Percentiles rank a stretch among this genome's conserved stretches.
Evolutionary conservation across 83 land plant species (phyloP).

Genomic region (Thuja plicata): DNA sequence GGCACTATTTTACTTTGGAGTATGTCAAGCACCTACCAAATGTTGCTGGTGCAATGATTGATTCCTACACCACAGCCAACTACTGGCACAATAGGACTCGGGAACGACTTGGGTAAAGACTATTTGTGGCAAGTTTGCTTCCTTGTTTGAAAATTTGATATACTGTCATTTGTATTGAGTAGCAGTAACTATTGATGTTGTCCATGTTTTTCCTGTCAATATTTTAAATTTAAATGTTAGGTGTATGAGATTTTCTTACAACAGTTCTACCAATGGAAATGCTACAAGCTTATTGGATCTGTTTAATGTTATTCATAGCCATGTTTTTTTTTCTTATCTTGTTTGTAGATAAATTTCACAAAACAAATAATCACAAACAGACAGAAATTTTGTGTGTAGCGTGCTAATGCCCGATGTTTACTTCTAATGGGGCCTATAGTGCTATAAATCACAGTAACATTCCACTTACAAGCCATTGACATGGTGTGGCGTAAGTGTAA

Average conservation of each 20-base stretch:
- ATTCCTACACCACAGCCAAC: conserved; percentile 75
- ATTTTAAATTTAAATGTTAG: background rate
- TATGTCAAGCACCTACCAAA: conserved; percentile 84
- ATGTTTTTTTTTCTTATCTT: background rate
- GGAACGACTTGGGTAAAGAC: conserved; percentile 64
- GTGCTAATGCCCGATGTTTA: background rate
- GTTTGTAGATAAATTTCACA: background rate
- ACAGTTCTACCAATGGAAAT: background rate
- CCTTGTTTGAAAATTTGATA: background rate
- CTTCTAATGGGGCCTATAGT: background rate
- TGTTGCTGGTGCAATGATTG: conserved; percentile 94
- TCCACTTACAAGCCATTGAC: too few relatives aligned
- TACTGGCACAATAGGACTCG: conserved; percentile 87
- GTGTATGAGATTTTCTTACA: background rate
- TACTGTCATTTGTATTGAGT: background rate
- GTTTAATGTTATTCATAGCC: background rate
- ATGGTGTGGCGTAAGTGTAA: too few relatives aligned
- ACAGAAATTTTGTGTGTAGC: background rate
- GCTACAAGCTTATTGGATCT: background rate
- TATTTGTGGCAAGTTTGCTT: conserved; percentile 9
- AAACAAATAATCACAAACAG: background rate
- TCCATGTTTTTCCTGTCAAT: background rate
- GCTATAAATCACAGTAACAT: background rate
- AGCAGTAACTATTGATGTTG: background rate
- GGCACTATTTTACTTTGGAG: conserved; percentile 85